Evolutionary conservation across 2,329 filamentous ascomycete genomes (phyloP), one percentile per base, ranked within the genome.

Genomic region (Chaetomium strumarium): DNA sequence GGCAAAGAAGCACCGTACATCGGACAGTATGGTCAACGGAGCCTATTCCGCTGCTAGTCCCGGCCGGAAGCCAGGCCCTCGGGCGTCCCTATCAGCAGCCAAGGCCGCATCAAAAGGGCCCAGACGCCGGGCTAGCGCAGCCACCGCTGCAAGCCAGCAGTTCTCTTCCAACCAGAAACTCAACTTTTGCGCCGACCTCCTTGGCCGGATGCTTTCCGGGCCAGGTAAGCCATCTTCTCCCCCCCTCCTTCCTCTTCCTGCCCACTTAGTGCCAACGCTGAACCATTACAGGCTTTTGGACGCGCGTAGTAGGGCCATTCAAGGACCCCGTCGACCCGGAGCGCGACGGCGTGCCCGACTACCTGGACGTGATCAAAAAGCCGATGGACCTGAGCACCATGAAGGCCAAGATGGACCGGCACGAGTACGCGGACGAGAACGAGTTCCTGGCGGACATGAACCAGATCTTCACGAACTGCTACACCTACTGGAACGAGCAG

Each of bases 321-420:
- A 76, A 75, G 41, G 75, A 83, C 20, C 76, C 81, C 0, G 81
- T 84, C 7, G 74, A 81, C 52, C 80, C 81, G 0, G 62, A 53
- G 14, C 34, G 68, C 33, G 79, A 84, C 57, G 76, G 76, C 16
- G 78, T 83, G 2, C 80, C 80, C 2, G 80, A 84, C 62, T 85
- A 85, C 65, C 68, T 81, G 19, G 73, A 79, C 11, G 81, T 82
- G 62, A 69, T 85, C 53, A 79, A 77, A 66, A 73, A 70, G 45
- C 81, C 81, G 0, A 84, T 85, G 80, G 80, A 83, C 59, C 73
- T 85, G 2, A 70, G 67, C 41, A 83, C 78, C 1, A 77, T 84
- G 68, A 82, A 83, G 65, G 65, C 57, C 43, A 84, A 83, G 66
- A 80, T 84, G 75, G 77, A 83, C 50, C 63, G 66, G 13, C 66